Base-by-base conservation (phyloP, 2,329 filamentous ascomycete genomes). In the Eutypella sp. region DNA sequence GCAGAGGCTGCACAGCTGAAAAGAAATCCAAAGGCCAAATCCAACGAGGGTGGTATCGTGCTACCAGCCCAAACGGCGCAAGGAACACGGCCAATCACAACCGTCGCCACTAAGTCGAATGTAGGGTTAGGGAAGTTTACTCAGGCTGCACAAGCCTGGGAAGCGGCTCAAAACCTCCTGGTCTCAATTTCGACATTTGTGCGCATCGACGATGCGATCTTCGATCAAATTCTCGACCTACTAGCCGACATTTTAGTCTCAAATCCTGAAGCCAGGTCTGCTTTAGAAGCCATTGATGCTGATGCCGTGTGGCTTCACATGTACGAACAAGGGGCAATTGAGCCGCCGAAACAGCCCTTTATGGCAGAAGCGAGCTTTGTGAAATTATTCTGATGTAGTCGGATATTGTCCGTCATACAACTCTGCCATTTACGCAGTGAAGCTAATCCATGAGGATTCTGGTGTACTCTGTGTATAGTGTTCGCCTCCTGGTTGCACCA, bases 301-400 rank as follows among this genome's bases (percentile, higher is more conserved):
- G 88, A 93, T 69, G 84, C 85, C 1, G 84, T 93, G 4, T 95
- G 89, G 89, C 65, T 92, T 52, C 70, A 72, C 34, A 65, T 79
- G 57, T 76, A 78, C 46, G 67, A 76, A 56, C 63, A 64, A 44
- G 73, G 75, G 9, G 52, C 65, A 48, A 57, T 71, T 29, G 56
- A 68, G 44, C 57, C 55, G 50, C 53, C 62, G 46, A 59, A 63
- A 34, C 63, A 59, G 10, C 75, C 75, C 8, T 54, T 62, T 19
- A 56, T 76, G 54, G 67, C 74, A 5, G 74, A 72, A 0, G 58
- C 67, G 36, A 55, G 52, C 4, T 76, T 77, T 54, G 51, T 54
- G 40, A 48, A 54, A 40, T 41, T 52, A 24, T 56, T 16, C n/a
- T 34, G 18, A 39, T 19, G 15, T 39, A 39, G 20, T 22, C 36